Evolutionary conservation across 2,329 filamentous ascomycete species (phyloP).

Genomic region (Penicillium vulpinum): DNA sequence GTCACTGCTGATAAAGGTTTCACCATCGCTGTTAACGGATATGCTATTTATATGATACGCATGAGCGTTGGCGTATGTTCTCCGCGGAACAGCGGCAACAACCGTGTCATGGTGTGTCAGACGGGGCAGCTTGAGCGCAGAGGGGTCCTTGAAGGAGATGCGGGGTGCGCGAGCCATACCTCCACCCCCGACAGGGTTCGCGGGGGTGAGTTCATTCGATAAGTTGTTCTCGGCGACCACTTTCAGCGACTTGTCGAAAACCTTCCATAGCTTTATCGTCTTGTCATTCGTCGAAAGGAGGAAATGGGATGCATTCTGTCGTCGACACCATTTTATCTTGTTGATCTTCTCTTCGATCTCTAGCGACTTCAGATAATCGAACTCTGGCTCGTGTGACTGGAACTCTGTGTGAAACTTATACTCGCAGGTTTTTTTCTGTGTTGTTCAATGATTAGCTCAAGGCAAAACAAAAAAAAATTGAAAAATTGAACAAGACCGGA

Average conservation of each 20-base stretch:
- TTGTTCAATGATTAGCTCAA: constrained; percentile 33
- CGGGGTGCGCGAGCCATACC: constrained; percentile 73
- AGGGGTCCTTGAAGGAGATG: constrained; percentile 73
- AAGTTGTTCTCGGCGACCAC: constrained; percentile 99
- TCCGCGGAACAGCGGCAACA: constrained; percentile 89
- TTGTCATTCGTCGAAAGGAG: constrained; percentile 98
- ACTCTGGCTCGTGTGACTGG: constrained; percentile 98
- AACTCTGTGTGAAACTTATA: constrained; percentile 99
- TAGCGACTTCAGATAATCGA: constrained; percentile 97
- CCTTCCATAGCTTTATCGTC: constrained; percentile 99
- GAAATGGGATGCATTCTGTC: constrained; percentile 98
- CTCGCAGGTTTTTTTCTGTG: constrained; percentile 98
- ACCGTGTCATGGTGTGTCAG: constrained; percentile 98
- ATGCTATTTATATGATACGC: constrained; percentile 99
- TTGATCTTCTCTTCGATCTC: constrained; percentile 99
- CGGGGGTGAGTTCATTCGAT: constrained; percentile 87
- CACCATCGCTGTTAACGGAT: constrained; percentile 98
- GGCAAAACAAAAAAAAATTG: not conserved
- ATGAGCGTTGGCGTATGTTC: constrained; percentile 97
- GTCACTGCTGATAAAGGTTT: constrained; percentile 99
- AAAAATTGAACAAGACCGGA: not conserved
- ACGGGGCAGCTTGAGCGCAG: constrained; percentile 87
- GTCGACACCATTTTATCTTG: constrained; percentile 99
- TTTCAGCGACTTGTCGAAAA: constrained; percentile 98
- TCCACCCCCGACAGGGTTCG: constrained; percentile 68